Percentiles rank a stretch among this genome's conserved stretches.
These are phyloP conservation scores for Fusarium zealandicum DNA, from an alignment of 2,329 filamentous ascomycete species.

Conservation along the genomic window DNA sequence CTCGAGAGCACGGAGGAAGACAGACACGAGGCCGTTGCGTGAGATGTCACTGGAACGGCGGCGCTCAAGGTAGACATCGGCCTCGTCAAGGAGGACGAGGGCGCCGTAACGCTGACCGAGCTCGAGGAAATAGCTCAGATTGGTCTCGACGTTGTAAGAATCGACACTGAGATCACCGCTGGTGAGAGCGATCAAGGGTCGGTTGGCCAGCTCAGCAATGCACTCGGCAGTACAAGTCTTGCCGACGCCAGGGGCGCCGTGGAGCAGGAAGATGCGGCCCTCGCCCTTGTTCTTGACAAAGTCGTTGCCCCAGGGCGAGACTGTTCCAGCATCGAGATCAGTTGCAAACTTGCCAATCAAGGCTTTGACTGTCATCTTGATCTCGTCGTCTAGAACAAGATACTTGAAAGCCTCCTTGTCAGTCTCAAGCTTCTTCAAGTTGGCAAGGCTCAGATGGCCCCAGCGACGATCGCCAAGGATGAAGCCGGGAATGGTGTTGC, in stretches of 20 bases:
- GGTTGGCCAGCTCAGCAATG: slow-evolving; percentile 58
- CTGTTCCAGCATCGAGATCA: slow-evolving; percentile 44
- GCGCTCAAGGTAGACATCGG: slow-evolving; percentile 65
- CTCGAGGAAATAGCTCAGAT: slow-evolving; percentile 56
- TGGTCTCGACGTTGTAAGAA: slow-evolving; percentile 49
- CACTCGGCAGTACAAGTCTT: slow-evolving; percentile 66
- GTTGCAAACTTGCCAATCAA: slow-evolving; percentile 57
- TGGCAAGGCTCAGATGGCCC: slow-evolving; percentile 52
- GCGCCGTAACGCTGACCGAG: slow-evolving; percentile 59
- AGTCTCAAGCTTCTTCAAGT: slow-evolving; percentile 50
- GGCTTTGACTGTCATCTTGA: slow-evolving; percentile 57
- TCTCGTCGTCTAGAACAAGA: slow-evolving; percentile 56
- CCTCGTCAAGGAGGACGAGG: slow-evolving; percentile 65
- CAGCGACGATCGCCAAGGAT: slow-evolving; percentile 54
- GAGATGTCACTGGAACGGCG: slow-evolving; percentile 53
- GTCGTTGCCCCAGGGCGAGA: slow-evolving; percentile 55
- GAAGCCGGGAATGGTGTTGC: slow-evolving; percentile 56
- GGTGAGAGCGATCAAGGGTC: slow-evolving; percentile 60
- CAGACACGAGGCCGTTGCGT: slow-evolving; percentile 57
- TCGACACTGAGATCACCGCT: slow-evolving; percentile 56
- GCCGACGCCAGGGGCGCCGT: slow-evolving; percentile 62
- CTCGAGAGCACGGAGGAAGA: slow-evolving; percentile 60
- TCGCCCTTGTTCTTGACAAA: slow-evolving; percentile 60
- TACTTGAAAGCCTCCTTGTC: slow-evolving; percentile 59
- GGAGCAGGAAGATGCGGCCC: slow-evolving; percentile 59